Base-by-base conservation (phyloP, 139 green algal genomes). In the Volvox africanus region DNA sequence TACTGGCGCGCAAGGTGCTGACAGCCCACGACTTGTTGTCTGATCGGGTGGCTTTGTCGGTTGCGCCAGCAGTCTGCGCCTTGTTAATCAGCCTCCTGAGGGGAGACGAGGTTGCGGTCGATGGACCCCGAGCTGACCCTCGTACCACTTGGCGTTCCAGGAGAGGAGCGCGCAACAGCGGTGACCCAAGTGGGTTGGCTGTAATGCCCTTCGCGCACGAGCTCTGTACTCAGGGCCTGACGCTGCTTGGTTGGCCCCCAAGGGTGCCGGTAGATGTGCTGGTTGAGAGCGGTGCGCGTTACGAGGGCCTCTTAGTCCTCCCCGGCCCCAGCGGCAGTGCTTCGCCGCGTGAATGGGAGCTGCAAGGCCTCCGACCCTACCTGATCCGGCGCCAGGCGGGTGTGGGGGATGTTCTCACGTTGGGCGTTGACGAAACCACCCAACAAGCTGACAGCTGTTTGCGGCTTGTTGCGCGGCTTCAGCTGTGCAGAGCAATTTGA, bases 281-380 rank as follows among this genome's bases (percentile, higher is more conserved):
- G 62, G 82, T 88, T 61, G 82, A 88, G 82, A 88, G 82, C 33
- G 82, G 82, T 35, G 82, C 82, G 33, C 24, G 26, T 22, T 88
- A 88, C 82, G 32, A 35, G 20, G 62, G 33, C 6, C 9, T 20
- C 22, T 36, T 88, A 62, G 20, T 61, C 2, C 9, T 32, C 61
- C 14, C 18, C 14, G 55, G 14, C 20, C 17, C 37, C 26, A 37
- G 78, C 19, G 78, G 37, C 78, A 68, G 78, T 50, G 21, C 16
- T 11, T 9, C 1, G 1, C 20, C 21, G 78, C 18, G 50, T 24
- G 80, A 71, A 16, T 87, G 61, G 18, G 82, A 88, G 65, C 82
- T 88, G 62, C 24, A 13, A 18, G 82, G 82, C 21, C 82, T 88
- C 14, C 82, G 82, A 1, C 65, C 82, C 24, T 88, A 80, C 82